phyloP scores from a whole-genome alignment of 768 basidiomycete genomes.

The Amanita rimosa region DNA sequence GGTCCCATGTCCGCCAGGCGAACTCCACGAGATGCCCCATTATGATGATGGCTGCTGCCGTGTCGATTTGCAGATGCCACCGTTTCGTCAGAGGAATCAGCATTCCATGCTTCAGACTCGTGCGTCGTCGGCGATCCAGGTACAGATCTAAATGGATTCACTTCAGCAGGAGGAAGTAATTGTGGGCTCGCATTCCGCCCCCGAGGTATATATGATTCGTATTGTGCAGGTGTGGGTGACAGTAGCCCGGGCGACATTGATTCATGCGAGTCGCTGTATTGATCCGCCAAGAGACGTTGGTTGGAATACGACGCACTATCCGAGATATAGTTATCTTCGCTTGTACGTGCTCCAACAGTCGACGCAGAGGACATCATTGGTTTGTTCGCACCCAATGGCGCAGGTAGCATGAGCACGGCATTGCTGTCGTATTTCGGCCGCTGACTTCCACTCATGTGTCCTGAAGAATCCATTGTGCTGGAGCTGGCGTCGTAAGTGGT shows the following conservation, averaged over 20 bases:
- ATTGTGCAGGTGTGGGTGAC: conserved; percentile 16
- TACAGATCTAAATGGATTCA: conserved; percentile 46
- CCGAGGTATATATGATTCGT: conserved; percentile 13
- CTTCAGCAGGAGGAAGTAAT: conserved; percentile 26
- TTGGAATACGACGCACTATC: conserved; percentile 30
- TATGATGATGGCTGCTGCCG: conserved; percentile 24
- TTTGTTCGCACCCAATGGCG: conserved; percentile 57
- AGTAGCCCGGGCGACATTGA: conserved; percentile 17
- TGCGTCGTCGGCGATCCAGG: conserved; percentile 26
- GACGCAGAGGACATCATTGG: conserved; percentile 38
- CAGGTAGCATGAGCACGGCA: conserved; percentile 62
- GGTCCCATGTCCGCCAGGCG: conserved; percentile 78
- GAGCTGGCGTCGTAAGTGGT: conserved; percentile 42
- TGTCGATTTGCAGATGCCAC: conserved; percentile 21
- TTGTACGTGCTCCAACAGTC: conserved; percentile 32
- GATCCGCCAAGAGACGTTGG: conserved; percentile 30
- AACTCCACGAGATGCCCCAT: conserved; percentile 44
- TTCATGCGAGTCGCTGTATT: conserved; percentile 28
- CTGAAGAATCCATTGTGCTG: conserved; percentile 52
- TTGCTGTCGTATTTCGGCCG: conserved; percentile 61
- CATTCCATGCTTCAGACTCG: conserved; percentile 23
- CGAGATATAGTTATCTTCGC: conserved; percentile 35
- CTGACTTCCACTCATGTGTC: conserved; percentile 21
- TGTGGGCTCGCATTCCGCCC: conserved; percentile 14
- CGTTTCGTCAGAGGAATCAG: conserved; percentile 20